These are phyloP conservation scores for Metschnikowia continentalis DNA, from an alignment of 805 yeast genomes.

Conservation along the genomic window DNA sequence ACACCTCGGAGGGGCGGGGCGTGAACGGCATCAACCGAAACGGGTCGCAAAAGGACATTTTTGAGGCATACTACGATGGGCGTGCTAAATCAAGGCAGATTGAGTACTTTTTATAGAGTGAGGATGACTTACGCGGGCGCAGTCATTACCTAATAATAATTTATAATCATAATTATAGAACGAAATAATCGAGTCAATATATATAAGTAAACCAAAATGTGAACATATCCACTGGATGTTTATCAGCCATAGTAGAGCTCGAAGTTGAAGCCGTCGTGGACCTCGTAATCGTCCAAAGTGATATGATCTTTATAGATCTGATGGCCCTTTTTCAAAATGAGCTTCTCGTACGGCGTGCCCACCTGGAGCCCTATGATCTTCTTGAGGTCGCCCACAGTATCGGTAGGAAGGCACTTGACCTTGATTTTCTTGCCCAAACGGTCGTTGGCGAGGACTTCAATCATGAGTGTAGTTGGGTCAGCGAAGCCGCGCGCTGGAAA, in stretches of 20 bases:
- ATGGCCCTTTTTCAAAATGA: conserved; percentile 80
- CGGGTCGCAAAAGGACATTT: conserved; percentile 17
- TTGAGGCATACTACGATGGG: conserved; percentile 26
- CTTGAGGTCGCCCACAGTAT: conserved; percentile 87
- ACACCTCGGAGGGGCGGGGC: conserved; percentile 38
- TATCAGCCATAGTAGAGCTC: conserved; percentile 70
- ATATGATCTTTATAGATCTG: conserved; percentile 85
- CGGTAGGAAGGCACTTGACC: conserved; percentile 85
- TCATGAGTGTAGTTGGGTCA: conserved; percentile 22
- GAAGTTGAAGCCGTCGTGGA: conserved; percentile 81
- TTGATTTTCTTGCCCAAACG: conserved; percentile 82
- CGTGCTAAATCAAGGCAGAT: conserved; percentile 37
- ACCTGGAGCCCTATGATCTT: conserved; percentile 76
- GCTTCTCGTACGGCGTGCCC: conserved; percentile 64
- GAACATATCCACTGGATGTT: too few relatives aligned
- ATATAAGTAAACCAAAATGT: too few relatives aligned
- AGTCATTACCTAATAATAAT: not conserved
- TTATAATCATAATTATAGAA: not conserved
- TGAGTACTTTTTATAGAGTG: conserved; percentile 45
- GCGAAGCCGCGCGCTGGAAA: not conserved
- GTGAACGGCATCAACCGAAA: conserved; percentile 30
- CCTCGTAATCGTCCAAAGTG: conserved; percentile 88
- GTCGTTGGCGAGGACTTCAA: conserved; percentile 40
- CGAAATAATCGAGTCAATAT: not conserved
- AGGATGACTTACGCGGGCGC: conserved; percentile 5